Conservation (phyloP, 1,139 yeast genomes). For the Debaryomycetaceae sp. region DNA sequence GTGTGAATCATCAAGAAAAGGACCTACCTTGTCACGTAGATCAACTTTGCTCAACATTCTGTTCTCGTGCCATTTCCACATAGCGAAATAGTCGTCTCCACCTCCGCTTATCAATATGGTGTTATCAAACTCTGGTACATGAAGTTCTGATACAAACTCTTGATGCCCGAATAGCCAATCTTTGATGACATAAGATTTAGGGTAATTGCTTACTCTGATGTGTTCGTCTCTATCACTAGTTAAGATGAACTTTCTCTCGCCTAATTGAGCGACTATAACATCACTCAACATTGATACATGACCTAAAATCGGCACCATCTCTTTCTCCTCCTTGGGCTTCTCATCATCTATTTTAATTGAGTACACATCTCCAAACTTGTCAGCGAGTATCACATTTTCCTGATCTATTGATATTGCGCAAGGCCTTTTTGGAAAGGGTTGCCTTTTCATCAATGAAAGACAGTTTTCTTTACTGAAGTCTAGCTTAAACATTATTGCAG, state of each 20-base stretch:
- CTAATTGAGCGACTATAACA: constrained; percentile 43
- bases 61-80: constrained; percentile 73
- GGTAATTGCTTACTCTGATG: constrained; percentile 80
- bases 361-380: constrained; percentile 96
- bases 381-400: constrained; percentile 67
- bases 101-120: constrained; percentile 71
- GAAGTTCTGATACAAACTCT: constrained; percentile 70
- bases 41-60: constrained; percentile 47
- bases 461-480: constrained; percentile 31
- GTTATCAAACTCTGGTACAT: constrained; percentile 48
- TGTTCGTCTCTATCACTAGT: constrained; percentile 97
- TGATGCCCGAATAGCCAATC: constrained; percentile 85
- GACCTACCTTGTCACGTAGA: constrained; percentile 45
- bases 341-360: constrained; percentile 39
- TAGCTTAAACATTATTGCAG: constrained; percentile 60
- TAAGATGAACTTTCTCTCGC: constrained; percentile 54
- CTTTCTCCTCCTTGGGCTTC: constrained; percentile 34
- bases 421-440: constrained; percentile 85
- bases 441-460: constrained; percentile 60
- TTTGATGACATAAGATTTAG: constrained; percentile 73
- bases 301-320: constrained; percentile 70
- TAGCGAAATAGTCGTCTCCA: constrained; percentile 74
- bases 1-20: constrained; percentile 54
- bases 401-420: constrained; percentile 64
- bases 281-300: constrained; percentile 96